These are phyloP conservation scores for Naganishia sp. DNA, from an alignment of 1,284 basidiomycete genomes.

Conservation along the genomic window DNA sequence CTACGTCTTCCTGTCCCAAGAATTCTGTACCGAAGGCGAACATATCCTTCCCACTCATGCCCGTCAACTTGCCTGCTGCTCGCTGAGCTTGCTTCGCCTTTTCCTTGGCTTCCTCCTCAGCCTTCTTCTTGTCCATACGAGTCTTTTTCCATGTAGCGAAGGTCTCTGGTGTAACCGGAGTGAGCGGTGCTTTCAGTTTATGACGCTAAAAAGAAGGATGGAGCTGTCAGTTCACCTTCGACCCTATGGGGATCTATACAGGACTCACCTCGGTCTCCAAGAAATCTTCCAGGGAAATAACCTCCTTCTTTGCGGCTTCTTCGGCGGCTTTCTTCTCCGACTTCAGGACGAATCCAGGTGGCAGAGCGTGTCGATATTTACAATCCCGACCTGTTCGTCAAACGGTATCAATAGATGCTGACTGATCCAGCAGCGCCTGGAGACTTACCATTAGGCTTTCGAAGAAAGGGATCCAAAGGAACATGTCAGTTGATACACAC, in stretches of 20 bases:
- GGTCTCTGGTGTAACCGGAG: constrained; percentile 90
- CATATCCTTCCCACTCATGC: constrained; percentile 96
- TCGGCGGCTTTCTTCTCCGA: constrained; percentile 83
- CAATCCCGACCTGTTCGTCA: constrained; percentile 67
- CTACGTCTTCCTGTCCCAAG: constrained; percentile 80
- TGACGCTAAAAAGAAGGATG: constrained; percentile 66
- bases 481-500: constrained; percentile 8
- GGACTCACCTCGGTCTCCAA: constrained; percentile 84
- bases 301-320: constrained; percentile 81
- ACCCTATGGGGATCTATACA: constrained; percentile 7
- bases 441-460: constrained; percentile 48
- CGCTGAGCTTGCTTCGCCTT: constrained; percentile 83
- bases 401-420: not conserved
- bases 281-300: constrained; percentile 94
- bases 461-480: not conserved
- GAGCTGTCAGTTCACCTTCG: not conserved
- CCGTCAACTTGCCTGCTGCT: constrained; percentile 85
- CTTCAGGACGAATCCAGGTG: constrained; percentile 92
- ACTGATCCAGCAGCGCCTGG: not conserved
- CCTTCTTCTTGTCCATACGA: constrained; percentile 85
- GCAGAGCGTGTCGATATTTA: constrained; percentile 93
- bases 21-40: constrained; percentile 96
- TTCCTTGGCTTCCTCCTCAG: constrained; percentile 74
- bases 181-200: constrained; percentile 86
- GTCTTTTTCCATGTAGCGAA: constrained; percentile 97